These are phyloP conservation scores for Chalaropsis thielavioides DNA, from an alignment of 2,329 filamentous ascomycete genomes.

Conservation along the genomic window DNA sequence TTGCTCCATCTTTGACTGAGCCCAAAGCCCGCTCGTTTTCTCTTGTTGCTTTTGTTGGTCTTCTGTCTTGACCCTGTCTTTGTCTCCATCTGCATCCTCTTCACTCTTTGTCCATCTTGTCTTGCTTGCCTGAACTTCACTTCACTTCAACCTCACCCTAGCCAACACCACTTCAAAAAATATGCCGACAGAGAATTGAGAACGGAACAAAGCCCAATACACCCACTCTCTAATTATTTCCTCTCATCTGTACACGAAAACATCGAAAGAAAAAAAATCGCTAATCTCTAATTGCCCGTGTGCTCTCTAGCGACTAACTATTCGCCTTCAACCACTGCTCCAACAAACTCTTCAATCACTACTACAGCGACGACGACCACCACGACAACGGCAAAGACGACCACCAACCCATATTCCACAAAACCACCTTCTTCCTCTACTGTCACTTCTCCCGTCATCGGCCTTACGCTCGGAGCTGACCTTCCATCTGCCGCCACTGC, in stretches of 20 bases:
- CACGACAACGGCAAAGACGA: neutral
- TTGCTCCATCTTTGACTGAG: neutral
- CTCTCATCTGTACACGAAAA: neutral
- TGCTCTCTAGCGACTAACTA: slow-evolving; percentile 19
- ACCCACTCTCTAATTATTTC: neutral
- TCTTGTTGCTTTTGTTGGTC: slow-evolving; percentile 6
- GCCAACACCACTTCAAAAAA: neutral
- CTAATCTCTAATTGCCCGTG: slow-evolving; percentile 19
- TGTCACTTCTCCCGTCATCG: neutral
- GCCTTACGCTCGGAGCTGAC: slow-evolving; percentile 1
- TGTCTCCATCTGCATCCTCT: slow-evolving; percentile 7
- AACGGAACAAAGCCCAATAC: neutral
- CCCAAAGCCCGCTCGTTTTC: neutral
- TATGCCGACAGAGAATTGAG: neutral
- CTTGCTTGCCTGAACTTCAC: slow-evolving; percentile 5
- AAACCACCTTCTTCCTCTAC: slow-evolving; percentile 2
- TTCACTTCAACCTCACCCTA: neutral
- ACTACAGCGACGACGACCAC: neutral
- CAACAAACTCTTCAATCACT: neutral
- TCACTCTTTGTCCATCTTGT: slow-evolving; percentile 7
- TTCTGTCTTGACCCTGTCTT: neutral
- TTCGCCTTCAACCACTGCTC: slow-evolving; percentile 24
- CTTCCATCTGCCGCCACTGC: slow-evolving; percentile 1
- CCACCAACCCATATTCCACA: neutral
- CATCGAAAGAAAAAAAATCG: slow-evolving; percentile 10